Evolutionary conservation across 805 yeast species (phyloP).

Genomic region (Kodamaea sagamina): DNA sequence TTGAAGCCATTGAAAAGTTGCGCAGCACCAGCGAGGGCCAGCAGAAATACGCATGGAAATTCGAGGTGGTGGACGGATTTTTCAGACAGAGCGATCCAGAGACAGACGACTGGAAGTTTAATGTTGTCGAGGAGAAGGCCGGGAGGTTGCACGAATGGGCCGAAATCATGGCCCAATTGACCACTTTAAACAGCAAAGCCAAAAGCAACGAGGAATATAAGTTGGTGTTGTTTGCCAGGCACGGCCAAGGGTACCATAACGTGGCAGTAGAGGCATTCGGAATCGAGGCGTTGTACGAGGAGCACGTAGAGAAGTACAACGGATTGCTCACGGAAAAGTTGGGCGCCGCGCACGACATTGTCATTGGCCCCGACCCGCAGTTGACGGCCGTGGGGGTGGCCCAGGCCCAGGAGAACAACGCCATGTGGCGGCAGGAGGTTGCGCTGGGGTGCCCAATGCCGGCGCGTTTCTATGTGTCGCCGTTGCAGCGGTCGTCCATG

Average conservation of each 20-base stretch:
- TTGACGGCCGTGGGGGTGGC: slow-evolving; percentile 55
- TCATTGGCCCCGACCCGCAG: slow-evolving; percentile 62
- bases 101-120: slow-evolving; percentile 51
- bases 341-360: slow-evolving; percentile 50
- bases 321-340: no score
- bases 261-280: slow-evolving; percentile 57
- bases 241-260: slow-evolving; percentile 73
- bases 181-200: slow-evolving; percentile 37
- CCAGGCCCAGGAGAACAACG: slow-evolving; percentile 55
- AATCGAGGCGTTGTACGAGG: slow-evolving; percentile 48
- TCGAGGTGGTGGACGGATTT: slow-evolving; percentile 51
- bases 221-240: slow-evolving; percentile 58
- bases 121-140: slow-evolving; percentile 43
- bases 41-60: slow-evolving; percentile 43
- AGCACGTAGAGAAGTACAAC: no score
- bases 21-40: slow-evolving; percentile 27
- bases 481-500: slow-evolving; percentile 63
- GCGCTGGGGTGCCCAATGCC: slow-evolving; percentile 58
- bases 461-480: slow-evolving; percentile 55
- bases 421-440: slow-evolving; percentile 46
- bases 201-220: slow-evolving; percentile 45
- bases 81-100: slow-evolving; percentile 47
- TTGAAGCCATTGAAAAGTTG: slow-evolving; percentile 12
- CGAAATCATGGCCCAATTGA: slow-evolving; percentile 32
- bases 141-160: slow-evolving; percentile 49